phyloP scores from a whole-genome alignment of 108 stramenopile genomes.

The Nitzschia palea region DNA sequence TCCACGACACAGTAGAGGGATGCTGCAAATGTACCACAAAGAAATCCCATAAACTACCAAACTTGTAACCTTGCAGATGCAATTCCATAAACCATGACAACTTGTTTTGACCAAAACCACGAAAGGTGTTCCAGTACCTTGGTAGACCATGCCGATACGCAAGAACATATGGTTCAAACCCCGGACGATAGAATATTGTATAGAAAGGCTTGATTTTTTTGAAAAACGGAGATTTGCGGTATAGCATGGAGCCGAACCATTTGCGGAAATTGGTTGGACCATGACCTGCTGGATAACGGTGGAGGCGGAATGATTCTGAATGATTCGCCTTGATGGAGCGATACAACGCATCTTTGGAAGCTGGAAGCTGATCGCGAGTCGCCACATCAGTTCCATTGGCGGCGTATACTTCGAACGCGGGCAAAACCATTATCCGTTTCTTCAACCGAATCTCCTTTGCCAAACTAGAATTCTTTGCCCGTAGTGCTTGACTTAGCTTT shows the following conservation, averaged over 20 bases:
- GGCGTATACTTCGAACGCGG: slow-evolving; percentile 16
- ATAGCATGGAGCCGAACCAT: neutral
- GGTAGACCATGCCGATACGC: slow-evolving; percentile 27
- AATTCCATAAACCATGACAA: slow-evolving; percentile 26
- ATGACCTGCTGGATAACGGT: neutral
- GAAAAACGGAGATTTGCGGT: neutral
- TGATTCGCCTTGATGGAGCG: neutral
- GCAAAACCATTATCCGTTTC: slow-evolving; percentile 11
- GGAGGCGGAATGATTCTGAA: neutral
- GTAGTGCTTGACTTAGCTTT: neutral
- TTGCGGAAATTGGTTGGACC: neutral
- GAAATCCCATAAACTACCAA: slow-evolving; percentile 18
- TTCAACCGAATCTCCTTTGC: neutral
- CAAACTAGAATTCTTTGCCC: neutral
- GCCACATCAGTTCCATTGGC: neutral
- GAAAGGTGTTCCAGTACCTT: slow-evolving; percentile 19
- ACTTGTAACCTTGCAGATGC: slow-evolving; percentile 21
- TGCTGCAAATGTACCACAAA: slow-evolving; percentile 30
- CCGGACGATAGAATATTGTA: slow-evolving; percentile 4
- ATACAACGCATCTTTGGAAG: neutral
- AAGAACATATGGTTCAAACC: slow-evolving; percentile 40
- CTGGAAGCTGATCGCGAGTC: neutral
- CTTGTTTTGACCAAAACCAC: slow-evolving; percentile 33
- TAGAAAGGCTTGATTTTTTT: neutral
- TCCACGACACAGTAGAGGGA: neutral